Percentiles rank a stretch among this genome's conserved stretches.
phyloP scores from a whole-genome alignment of 805 yeast genomes.

The Nakazawaea holstii region DNA sequence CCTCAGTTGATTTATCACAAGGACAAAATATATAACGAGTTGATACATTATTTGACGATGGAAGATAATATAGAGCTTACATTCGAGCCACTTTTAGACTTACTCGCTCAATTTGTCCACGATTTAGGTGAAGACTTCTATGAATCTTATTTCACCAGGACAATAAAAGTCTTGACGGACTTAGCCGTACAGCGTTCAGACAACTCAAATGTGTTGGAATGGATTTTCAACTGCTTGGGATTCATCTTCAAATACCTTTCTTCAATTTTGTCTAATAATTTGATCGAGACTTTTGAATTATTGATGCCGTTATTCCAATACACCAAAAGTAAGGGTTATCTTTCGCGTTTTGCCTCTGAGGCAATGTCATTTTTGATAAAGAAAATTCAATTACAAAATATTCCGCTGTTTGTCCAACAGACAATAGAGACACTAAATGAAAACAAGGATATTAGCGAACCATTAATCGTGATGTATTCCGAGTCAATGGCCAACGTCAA shows the following conservation, averaged over 20 bases:
- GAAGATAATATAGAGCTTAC: slow-evolving; percentile 59
- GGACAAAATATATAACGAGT: slow-evolving; percentile 40
- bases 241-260: slow-evolving; percentile 85
- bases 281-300: slow-evolving; percentile 62
- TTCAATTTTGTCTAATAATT: slow-evolving; percentile 52
- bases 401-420: slow-evolving; percentile 39
- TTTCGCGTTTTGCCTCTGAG: slow-evolving; percentile 83
- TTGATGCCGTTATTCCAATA: slow-evolving; percentile 61
- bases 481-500: slow-evolving; percentile 73
- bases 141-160: slow-evolving; percentile 48
- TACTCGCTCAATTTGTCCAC: slow-evolving; percentile 79
- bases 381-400: slow-evolving; percentile 47
- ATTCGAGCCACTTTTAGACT: slow-evolving; percentile 75
- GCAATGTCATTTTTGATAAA: slow-evolving; percentile 80
- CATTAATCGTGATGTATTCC: slow-evolving; percentile 57
- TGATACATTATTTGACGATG: slow-evolving; percentile 34
- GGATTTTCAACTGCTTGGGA: slow-evolving; percentile 81
- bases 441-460: slow-evolving; percentile 21
- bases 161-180: slow-evolving; percentile 45
- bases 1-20: slow-evolving; percentile 80
- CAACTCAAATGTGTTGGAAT: slow-evolving; percentile 64
- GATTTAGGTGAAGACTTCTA: slow-evolving; percentile 91
- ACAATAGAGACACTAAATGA: slow-evolving; percentile 27
- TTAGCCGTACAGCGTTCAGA: slow-evolving; percentile 46
- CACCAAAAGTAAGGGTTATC: slow-evolving; percentile 48